These are phyloP conservation scores for Pyrenula massariospora DNA, from an alignment of 495 filamentous ascomycete genomes.

Conservation along the genomic window DNA sequence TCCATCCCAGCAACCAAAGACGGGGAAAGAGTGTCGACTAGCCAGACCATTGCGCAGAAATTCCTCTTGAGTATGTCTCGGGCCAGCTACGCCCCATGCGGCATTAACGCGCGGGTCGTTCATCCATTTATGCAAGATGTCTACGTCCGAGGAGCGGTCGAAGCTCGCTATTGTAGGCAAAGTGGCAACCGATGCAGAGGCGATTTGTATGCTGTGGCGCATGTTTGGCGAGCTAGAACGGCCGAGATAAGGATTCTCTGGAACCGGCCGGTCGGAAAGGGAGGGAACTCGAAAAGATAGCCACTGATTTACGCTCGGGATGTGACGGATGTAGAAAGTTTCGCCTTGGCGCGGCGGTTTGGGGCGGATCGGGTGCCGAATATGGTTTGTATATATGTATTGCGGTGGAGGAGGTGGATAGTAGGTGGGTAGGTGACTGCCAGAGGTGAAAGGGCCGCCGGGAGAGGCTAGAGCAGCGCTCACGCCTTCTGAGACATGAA, in stretches of 20 bases:
- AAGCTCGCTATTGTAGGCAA: slow-evolving; percentile 22
- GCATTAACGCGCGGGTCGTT: slow-evolving; percentile 70
- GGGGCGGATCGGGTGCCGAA: slow-evolving; percentile 78
- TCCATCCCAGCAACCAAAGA: slow-evolving; percentile 88
- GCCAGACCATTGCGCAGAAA: slow-evolving; percentile 57
- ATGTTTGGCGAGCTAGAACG: slow-evolving; percentile 15
- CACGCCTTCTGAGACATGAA: slow-evolving; percentile 10
- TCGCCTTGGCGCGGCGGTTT: slow-evolving; percentile 84
- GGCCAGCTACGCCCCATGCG: slow-evolving; percentile 68
- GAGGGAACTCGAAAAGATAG: slow-evolving; percentile 75
- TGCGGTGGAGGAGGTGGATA: slow-evolving; percentile 75
- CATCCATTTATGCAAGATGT: slow-evolving; percentile 83
- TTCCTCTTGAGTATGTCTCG: slow-evolving; percentile 47
- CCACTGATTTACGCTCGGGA: slow-evolving; percentile 73
- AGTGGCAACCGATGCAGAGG: slow-evolving; percentile 1
- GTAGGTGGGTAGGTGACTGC: slow-evolving; percentile 78
- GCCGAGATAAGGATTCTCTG: slow-evolving; percentile 10
- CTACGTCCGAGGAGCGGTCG: slow-evolving; percentile 44
- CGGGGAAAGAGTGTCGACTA: slow-evolving; percentile 70
- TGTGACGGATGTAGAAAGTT: slow-evolving; percentile 77
- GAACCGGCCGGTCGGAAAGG: slow-evolving; percentile 18
- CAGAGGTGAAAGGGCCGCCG: slow-evolving; percentile 57
- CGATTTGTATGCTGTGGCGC: slow-evolving; percentile 15
- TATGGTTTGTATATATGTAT: slow-evolving; percentile 64
- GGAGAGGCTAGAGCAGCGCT: slow-evolving; percentile 17